Evolutionary conservation across 2,329 filamentous ascomycete genomes (phyloP).

Genomic region (Fusarium torulosum): DNA sequence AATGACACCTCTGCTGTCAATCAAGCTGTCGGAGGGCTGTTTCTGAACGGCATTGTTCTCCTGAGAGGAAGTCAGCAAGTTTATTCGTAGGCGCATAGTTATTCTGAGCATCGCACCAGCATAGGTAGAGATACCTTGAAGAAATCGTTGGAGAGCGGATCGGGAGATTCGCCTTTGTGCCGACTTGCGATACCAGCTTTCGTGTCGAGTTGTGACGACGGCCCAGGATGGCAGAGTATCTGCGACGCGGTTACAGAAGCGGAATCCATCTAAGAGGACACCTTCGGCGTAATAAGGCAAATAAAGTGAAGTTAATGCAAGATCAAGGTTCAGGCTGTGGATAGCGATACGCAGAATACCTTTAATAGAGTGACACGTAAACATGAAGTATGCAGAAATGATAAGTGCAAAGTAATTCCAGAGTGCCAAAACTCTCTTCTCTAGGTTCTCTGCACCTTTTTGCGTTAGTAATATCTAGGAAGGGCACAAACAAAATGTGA

Average conservation of each 20-base stretch:
- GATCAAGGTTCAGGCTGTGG: not conserved
- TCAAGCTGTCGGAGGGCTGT: not conserved
- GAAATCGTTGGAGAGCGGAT: slow-evolving; percentile 1
- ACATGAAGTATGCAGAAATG: not conserved
- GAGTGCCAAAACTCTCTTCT: not conserved
- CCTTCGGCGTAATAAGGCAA: not conserved
- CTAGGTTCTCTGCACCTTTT: no score
- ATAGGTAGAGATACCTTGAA: not conserved
- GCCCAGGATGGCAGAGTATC: not conserved
- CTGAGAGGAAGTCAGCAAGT: slow-evolving; percentile 5
- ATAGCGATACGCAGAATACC: not conserved
- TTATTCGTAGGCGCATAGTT: not conserved
- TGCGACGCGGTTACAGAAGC: not conserved
- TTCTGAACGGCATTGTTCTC: not conserved
- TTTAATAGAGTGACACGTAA: not conserved
- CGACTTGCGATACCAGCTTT: slow-evolving; percentile 1
- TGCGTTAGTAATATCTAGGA: no score
- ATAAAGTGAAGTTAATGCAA: not conserved
- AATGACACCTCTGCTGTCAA: not conserved
- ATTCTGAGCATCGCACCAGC: not conserved
- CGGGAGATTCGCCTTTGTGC: not conserved
- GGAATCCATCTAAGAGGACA: slow-evolving; percentile 2
- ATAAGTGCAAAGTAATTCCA: not conserved
- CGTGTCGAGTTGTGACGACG: not conserved
- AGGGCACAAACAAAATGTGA: not conserved